Percentiles rank a stretch among this genome's conserved stretches.
phyloP scores from a whole-genome alignment of 2,329 filamentous ascomycete species.

The Aspergillus ruber region DNA sequence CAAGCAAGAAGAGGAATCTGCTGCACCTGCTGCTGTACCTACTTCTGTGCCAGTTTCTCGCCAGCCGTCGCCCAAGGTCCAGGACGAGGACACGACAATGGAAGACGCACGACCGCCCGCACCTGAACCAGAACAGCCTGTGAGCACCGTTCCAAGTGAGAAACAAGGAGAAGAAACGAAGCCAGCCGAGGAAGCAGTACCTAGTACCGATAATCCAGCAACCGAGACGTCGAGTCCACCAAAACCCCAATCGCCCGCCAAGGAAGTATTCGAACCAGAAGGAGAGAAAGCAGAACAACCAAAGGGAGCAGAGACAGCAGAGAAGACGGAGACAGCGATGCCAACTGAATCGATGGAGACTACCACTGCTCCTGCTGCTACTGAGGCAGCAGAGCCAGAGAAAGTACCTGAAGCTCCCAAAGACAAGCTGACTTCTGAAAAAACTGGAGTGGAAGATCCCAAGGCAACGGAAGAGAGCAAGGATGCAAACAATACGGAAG shows the following conservation, averaged over 20 bases:
- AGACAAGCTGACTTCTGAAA: slow-evolving; percentile 1
- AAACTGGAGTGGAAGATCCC: background rate
- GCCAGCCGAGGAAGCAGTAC: slow-evolving; percentile 11
- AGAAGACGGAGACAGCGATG: slow-evolving; percentile 7
- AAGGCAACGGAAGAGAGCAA: background rate
- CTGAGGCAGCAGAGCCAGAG: slow-evolving; percentile 6
- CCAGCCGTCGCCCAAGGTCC: slow-evolving; percentile 20
- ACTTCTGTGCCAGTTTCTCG: slow-evolving; percentile 21
- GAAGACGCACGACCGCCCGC: slow-evolving; percentile 28
- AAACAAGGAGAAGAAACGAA: slow-evolving; percentile 20
- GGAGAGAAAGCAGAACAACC: background rate
- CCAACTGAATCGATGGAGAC: slow-evolving; percentile 9
- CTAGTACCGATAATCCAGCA: slow-evolving; percentile 13
- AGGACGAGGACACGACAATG: slow-evolving; percentile 35
- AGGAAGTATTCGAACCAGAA: slow-evolving; percentile 11
- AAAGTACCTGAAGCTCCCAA: slow-evolving; percentile 6
- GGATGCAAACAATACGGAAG: background rate
- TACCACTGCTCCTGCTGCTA: slow-evolving; percentile 11
- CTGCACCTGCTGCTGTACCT: slow-evolving; percentile 2
- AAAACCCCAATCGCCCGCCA: slow-evolving; percentile 13
- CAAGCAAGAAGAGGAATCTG: slow-evolving; percentile 22
- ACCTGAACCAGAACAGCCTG: slow-evolving; percentile 12
- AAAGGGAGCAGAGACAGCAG: slow-evolving; percentile 11
- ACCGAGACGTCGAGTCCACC: slow-evolving; percentile 14
- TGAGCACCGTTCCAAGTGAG: slow-evolving; percentile 9